Base-by-base conservation (phyloP, 176 grass and related monocot species). In the Aegilops umbellulata region DNA sequence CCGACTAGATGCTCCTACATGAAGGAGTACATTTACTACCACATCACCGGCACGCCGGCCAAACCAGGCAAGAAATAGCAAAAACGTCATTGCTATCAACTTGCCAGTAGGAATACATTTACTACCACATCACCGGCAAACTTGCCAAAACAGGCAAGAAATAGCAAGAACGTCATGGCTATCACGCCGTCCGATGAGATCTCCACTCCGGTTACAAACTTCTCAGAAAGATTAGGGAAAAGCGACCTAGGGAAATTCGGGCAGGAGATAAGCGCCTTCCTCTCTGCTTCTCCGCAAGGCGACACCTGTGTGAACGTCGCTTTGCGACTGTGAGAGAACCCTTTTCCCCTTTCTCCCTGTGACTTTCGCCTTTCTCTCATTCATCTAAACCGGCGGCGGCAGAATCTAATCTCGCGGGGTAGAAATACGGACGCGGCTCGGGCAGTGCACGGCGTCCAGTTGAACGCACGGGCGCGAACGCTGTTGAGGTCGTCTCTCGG, bases 261-360 rank as follows among this genome's bases (percentile, higher is more conserved):
- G 19, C 53, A 22, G 26, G 27, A 64, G 64, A 30, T 16, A 31
- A 26, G 64, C 82, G 65, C 14, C 68, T 81, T 89, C 81, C 13
- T 22, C 7, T 44, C 41, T 19, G 64, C 22, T 78, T 84, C 22
- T 78, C 27, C 24, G 29, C 87, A 24, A 32, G 22, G 17, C 12
- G 27, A 75, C 69, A 49, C 47, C 36, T 0, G 61, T 86, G 71
- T 77, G 83, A 65, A 90, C 65, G 79, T 25, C 41, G 51, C 71
- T 86, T 82, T 86, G 83, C 79, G 11, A 86, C 70, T 19, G 38
- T 12, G 5, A 62, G 66, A 86, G 81, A 4, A 19, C 42, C 46
- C 72, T 69, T 44, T 27, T 7, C 16, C 39, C 5, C 35, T 47
- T 74, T 19, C 25, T 32, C 17, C 62, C 64, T 8, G 4, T 36